A percentile compares a stretch with the other conserved stretches of the same genome.
Evolutionary conservation across 2,329 filamentous ascomycete genomes (phyloP).

Genomic region (Stemphylium lycopersici): DNA sequence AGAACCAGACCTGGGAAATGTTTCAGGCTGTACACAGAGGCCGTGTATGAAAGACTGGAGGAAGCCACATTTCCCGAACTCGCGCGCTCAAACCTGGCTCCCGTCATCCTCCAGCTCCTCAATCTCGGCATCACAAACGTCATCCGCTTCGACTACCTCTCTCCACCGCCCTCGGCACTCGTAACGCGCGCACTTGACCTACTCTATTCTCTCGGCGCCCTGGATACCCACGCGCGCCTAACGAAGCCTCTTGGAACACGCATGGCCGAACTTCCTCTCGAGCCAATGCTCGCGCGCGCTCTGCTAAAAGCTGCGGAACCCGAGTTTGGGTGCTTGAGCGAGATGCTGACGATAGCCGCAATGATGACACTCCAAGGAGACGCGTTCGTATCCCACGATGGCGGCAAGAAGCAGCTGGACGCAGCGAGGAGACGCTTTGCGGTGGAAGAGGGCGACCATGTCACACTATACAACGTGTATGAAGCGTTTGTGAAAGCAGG

Average conservation of each 20-base stretch:
- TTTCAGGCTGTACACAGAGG: constrained; percentile 87
- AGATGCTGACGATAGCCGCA: constrained; percentile 89
- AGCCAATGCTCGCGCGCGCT: constrained; percentile 94
- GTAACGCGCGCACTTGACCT: constrained; percentile 86
- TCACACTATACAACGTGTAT: constrained; percentile 93
- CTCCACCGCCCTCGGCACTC: constrained; percentile 81
- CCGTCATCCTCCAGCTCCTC: constrained; percentile 88
- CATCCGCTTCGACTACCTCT: constrained; percentile 86
- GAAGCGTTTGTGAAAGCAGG: constrained; percentile 84
- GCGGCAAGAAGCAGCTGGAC: constrained; percentile 76
- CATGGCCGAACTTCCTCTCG: constrained; percentile 92
- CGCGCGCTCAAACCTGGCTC: constrained; percentile 87
- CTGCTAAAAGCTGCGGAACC: constrained; percentile 69
- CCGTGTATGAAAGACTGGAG: constrained; percentile 68
- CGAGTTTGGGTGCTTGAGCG: constrained; percentile 77
- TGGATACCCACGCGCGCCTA: constrained; percentile 89
- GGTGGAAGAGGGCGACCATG: constrained; percentile 89
- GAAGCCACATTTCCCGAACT: constrained; percentile 86
- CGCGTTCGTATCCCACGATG: constrained; percentile 82
- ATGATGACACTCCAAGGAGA: constrained; percentile 88
- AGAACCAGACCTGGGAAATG: constrained; percentile 92
- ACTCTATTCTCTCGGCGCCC: constrained; percentile 81
- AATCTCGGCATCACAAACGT: constrained; percentile 95
- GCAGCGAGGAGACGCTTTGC: constrained; percentile 80
- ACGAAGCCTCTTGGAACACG: constrained; percentile 84